These are phyloP conservation scores for Trametes cingulata DNA, from an alignment of 768 basidiomycete species.

Conservation along the genomic window DNA sequence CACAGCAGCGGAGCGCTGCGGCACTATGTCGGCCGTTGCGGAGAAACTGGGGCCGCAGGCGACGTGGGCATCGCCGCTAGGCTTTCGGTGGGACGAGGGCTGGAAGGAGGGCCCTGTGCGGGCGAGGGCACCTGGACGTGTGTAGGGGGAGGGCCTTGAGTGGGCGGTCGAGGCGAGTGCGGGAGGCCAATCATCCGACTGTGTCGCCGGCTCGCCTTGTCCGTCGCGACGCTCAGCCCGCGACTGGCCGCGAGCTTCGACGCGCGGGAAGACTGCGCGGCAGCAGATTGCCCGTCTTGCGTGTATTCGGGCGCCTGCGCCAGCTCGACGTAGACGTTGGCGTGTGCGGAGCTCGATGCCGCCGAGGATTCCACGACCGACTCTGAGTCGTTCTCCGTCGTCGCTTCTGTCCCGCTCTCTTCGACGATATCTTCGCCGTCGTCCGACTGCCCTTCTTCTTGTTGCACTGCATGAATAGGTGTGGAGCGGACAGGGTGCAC, in stretches of 20 bases:
- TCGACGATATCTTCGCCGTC: slow-evolving; percentile 72
- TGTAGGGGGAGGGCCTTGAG: slow-evolving; percentile 11
- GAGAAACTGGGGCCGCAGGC: slow-evolving; percentile 20
- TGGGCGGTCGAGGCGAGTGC: slow-evolving; percentile 36
- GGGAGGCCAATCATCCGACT: slow-evolving; percentile 69
- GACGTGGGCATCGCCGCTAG: slow-evolving; percentile 32
- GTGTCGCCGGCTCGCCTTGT: slow-evolving; percentile 57
- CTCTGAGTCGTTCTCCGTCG: slow-evolving; percentile 30
- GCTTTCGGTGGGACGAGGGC: slow-evolving; percentile 5
- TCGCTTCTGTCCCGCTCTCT: slow-evolving; percentile 68
- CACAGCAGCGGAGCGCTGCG: not conserved
- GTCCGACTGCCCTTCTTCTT: slow-evolving; percentile 65
- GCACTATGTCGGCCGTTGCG: slow-evolving; percentile 23
- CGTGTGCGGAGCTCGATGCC: slow-evolving; percentile 23
- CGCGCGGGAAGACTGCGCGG: slow-evolving; percentile 45
- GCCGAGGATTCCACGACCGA: slow-evolving; percentile 29
- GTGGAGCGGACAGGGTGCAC: slow-evolving; percentile 31
- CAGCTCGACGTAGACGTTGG: slow-evolving; percentile 11
- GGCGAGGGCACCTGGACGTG: not conserved
- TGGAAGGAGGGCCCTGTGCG: not conserved
- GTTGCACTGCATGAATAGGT: slow-evolving; percentile 24
- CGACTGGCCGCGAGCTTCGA: slow-evolving; percentile 63
- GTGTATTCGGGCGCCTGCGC: slow-evolving; percentile 25
- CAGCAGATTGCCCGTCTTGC: slow-evolving; percentile 32
- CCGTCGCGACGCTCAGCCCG: slow-evolving; percentile 67